Evolutionary conservation across 163 green algal species (phyloP).

Genomic region (Prototheca stagnorum): DNA sequence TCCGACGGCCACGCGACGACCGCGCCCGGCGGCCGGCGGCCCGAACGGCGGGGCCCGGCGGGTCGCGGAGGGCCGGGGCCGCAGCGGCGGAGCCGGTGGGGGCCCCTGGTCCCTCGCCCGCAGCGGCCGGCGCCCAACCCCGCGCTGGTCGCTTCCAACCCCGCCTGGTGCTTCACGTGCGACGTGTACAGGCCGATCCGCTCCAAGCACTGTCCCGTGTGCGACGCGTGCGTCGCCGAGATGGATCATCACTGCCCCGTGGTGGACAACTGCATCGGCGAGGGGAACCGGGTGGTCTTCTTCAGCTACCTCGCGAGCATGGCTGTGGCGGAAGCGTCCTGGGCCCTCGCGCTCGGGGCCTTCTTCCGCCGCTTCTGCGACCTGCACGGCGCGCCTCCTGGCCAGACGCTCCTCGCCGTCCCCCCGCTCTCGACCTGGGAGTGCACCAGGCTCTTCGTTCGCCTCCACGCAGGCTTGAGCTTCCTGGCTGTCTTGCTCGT

Average conservation of each 20-base stretch:
- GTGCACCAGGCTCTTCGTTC: neutral
- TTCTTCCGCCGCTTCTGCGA: neutral
- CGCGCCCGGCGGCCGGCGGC: too few relatives aligned
- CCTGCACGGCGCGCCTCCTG: neutral
- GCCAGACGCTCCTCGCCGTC: neutral
- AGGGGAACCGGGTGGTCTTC: slow-evolving; percentile 48
- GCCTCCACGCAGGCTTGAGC: neutral
- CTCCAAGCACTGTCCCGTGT: slow-evolving; percentile 23
- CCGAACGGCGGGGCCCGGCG: too few relatives aligned
- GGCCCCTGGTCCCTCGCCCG: too few relatives aligned
- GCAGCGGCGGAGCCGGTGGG: too few relatives aligned
- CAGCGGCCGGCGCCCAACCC: too few relatives aligned
- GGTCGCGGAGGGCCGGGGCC: too few relatives aligned
- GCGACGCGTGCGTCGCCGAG: slow-evolving; percentile 18
- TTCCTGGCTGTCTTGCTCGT: slow-evolving; percentile 8
- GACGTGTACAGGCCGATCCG: slow-evolving; percentile 22
- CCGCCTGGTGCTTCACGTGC: slow-evolving; percentile 19
- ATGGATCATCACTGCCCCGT: slow-evolving; percentile 43
- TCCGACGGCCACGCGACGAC: too few relatives aligned
- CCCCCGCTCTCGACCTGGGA: too few relatives aligned
- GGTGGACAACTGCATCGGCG: slow-evolving; percentile 55
- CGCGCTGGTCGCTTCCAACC: slow-evolving; percentile 2
- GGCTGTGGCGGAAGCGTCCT: slow-evolving; percentile 28
- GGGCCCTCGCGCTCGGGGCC: slow-evolving; percentile 4
- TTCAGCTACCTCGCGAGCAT: slow-evolving; percentile 34